A percentile compares a stretch with the other conserved stretches of the same genome.
Conservation (phyloP, 768 basidiomycete species). For the Leccinum longicurvipes region DNA sequence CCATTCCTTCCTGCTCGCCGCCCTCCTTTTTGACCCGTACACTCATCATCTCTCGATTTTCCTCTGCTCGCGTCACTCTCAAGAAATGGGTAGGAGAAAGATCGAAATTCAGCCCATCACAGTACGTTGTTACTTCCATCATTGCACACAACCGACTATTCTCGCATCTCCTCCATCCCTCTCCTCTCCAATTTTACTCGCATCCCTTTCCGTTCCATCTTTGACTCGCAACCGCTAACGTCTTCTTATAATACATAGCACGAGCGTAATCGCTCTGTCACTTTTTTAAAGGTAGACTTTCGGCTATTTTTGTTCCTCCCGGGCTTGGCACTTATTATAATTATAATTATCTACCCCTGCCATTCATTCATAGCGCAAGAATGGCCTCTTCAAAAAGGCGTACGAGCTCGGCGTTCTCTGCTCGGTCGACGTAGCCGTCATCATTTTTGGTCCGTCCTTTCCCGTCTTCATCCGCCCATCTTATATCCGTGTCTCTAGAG, state of each 20-base stretch:
- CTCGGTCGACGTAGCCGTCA: constrained; percentile 84
- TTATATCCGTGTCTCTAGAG: constrained; percentile 42
- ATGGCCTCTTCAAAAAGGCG: constrained; percentile 88
- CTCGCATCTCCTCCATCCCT: constrained; percentile 14
- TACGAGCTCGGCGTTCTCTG: constrained; percentile 90
- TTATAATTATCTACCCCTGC: constrained; percentile 14
- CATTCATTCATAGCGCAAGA: constrained; percentile 62
- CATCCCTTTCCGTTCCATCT: constrained; percentile 26
- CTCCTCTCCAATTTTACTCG: constrained; percentile 31
- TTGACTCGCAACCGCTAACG: constrained; percentile 32
- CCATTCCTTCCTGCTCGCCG: constrained; percentile 24
- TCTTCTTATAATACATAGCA: constrained; percentile 58
- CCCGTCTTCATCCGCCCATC: neutral
- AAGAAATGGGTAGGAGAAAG: constrained; percentile 69
- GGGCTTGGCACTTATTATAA: constrained; percentile 39
- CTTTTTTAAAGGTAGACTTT: constrained; percentile 77
- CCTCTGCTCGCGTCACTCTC: neutral
- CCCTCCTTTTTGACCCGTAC: constrained; percentile 16
- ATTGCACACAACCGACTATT: constrained; percentile 15
- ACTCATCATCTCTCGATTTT: constrained; percentile 26
- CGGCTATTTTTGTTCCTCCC: constrained; percentile 58
- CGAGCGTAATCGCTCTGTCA: constrained; percentile 88
- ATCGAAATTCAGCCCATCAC: constrained; percentile 82
- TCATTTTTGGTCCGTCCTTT: constrained; percentile 68
- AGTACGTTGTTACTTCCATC: constrained; percentile 42